These are phyloP conservation scores for Phaeomoniella chlamydospora DNA, from an alignment of 2,329 filamentous ascomycete species.

Conservation along the genomic window DNA sequence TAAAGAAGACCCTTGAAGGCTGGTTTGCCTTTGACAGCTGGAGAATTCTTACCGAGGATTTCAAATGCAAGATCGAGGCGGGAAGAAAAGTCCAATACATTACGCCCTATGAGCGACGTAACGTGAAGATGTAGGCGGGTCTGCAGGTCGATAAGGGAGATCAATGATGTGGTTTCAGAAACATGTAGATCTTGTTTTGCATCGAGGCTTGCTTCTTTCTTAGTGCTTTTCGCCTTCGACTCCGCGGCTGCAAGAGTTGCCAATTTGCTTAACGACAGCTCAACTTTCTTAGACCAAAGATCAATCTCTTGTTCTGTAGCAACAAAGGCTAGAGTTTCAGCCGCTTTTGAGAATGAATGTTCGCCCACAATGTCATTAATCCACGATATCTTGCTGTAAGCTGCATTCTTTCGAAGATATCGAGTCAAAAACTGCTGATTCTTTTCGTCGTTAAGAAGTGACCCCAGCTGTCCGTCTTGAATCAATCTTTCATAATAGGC, in stretches of 20 bases:
- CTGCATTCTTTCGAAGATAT: conserved; percentile 59
- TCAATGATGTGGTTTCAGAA: neutral
- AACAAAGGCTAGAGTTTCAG: conserved; percentile 53
- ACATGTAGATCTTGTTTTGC: conserved; percentile 6
- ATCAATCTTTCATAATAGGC: conserved; percentile 73
- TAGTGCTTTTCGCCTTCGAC: conserved; percentile 46
- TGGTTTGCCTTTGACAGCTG: conserved; percentile 41
- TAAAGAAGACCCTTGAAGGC: conserved; percentile 59
- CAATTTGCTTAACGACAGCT: conserved; percentile 80
- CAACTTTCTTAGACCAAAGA: conserved; percentile 85
- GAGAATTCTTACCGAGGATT: conserved; percentile 36
- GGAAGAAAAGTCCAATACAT: conserved; percentile 64
- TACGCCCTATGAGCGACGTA: conserved; percentile 49
- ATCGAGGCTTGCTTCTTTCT: conserved; percentile 15
- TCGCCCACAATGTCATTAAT: conserved; percentile 80
- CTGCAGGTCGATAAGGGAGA: conserved; percentile 57
- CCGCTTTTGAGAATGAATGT: conserved; percentile 59
- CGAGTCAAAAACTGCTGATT: conserved; percentile 60
- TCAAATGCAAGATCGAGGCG: conserved; percentile 57
- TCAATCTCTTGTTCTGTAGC: conserved; percentile 61
- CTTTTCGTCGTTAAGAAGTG: conserved; percentile 40
- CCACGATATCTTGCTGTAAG: conserved; percentile 72
- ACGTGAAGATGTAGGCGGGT: conserved; percentile 62
- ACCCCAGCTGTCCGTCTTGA: conserved; percentile 47
- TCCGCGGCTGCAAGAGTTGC: conserved; percentile 52